phyloP scores from a whole-genome alignment of 805 yeast species.

The Metschnikowia reukaufii region DNA sequence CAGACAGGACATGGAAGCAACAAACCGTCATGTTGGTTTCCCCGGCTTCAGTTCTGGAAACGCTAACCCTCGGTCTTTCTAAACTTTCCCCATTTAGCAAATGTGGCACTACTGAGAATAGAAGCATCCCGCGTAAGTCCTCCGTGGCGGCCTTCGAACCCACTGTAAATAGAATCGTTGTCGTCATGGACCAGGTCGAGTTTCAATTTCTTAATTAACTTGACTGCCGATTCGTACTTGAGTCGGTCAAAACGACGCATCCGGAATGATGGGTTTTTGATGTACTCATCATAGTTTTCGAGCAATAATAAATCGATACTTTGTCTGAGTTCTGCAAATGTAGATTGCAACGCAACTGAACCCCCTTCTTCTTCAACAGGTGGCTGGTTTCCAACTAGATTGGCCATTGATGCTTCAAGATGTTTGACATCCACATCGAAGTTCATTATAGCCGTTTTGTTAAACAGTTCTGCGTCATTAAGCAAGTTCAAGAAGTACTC shows the following conservation, averaged over 20 bases:
- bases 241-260: slow-evolving; percentile 67
- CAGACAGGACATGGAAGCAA: slow-evolving; percentile 14
- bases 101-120: slow-evolving; percentile 24
- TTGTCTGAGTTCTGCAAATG: slow-evolving; percentile 79
- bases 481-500: slow-evolving; percentile 64
- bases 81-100: slow-evolving; percentile 35
- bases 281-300: slow-evolving; percentile 64
- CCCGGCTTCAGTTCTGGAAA: slow-evolving; percentile 22
- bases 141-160: slow-evolving; percentile 10
- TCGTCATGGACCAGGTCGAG: slow-evolving; percentile 21
- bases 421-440: slow-evolving; percentile 80
- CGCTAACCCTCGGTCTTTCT: slow-evolving; percentile 19
- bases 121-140: slow-evolving; percentile 19
- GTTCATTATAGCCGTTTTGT: slow-evolving; percentile 62
- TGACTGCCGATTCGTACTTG: slow-evolving; percentile 67
- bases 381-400: slow-evolving; percentile 26
- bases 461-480: slow-evolving; percentile 53
- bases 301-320: slow-evolving; percentile 67
- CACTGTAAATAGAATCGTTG: slow-evolving; percentile 11
- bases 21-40: slow-evolving; percentile 16
- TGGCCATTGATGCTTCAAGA: slow-evolving; percentile 57
- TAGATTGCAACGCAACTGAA: slow-evolving; percentile 60
- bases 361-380: slow-evolving; percentile 30
- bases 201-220: slow-evolving; percentile 55
- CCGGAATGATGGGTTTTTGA: slow-evolving; percentile 44